Evolutionary conservation across 2,329 filamentous ascomycete species (phyloP).

Genomic region (Stylonectria norvegica): DNA sequence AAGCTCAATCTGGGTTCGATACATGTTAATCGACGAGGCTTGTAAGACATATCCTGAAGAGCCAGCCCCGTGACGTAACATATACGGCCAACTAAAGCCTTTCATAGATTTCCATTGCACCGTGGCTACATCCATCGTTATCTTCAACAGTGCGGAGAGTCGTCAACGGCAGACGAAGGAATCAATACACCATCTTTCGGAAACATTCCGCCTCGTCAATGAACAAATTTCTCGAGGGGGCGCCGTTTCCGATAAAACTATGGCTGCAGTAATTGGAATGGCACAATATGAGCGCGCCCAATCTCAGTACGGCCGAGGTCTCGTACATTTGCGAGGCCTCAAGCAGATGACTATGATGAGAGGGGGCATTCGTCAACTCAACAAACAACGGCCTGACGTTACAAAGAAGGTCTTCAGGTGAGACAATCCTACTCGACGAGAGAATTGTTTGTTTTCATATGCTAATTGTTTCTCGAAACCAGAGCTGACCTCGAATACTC

Average conservation of each 20-base stretch:
- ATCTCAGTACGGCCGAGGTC: slow-evolving; percentile 3
- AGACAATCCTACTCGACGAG: not conserved
- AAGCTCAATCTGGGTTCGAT: slow-evolving; percentile 10
- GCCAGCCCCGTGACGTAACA: too few relatives aligned
- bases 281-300: slow-evolving; percentile 10
- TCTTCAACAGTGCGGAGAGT: slow-evolving; percentile 2
- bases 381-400: not conserved
- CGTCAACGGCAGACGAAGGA: slow-evolving; percentile 1
- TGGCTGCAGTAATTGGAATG: slow-evolving; percentile 6
- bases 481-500: slow-evolving; percentile 12
- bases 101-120: slow-evolving; percentile 10
- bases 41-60: too few relatives aligned
- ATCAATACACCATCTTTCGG: slow-evolving; percentile 6
- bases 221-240: slow-evolving; percentile 4
- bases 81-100: too few relatives aligned
- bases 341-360: slow-evolving; percentile 8
- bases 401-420: slow-evolving; percentile 11
- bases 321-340: slow-evolving; percentile 11
- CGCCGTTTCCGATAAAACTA: slow-evolving; percentile 9
- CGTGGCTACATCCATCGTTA: slow-evolving; percentile 4
- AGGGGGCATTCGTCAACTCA: slow-evolving; percentile 5
- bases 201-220: slow-evolving; percentile 9
- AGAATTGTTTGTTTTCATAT: not conserved
- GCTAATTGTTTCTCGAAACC: not conserved
- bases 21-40: slow-evolving; percentile 13